phyloP scores from a whole-genome alignment of 2,329 filamentous ascomycete species.

The Mollisia scopiformis region DNA sequence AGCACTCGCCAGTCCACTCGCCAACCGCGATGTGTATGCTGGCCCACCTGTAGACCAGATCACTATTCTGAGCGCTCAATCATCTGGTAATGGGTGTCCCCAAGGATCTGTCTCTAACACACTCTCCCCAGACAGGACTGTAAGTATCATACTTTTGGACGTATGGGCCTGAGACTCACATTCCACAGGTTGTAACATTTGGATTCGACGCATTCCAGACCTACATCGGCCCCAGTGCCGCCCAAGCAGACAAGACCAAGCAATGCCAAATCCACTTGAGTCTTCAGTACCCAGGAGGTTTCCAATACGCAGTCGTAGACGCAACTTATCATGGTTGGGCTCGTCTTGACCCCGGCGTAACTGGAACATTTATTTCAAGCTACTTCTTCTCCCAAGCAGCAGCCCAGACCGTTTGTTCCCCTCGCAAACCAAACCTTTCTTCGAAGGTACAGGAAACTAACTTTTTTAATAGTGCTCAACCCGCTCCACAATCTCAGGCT shows the following conservation, averaged over 20 bases:
- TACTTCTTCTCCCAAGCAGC: conserved; percentile 29
- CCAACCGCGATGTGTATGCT: background rate
- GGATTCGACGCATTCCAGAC: conserved; percentile 26
- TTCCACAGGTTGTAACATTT: conserved; percentile 9
- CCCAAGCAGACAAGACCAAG: conserved; percentile 24
- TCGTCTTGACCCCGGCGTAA: conserved; percentile 23
- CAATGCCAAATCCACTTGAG: conserved; percentile 26
- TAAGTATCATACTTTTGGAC: background rate
- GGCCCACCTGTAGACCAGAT: conserved; percentile 16
- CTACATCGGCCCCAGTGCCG: conserved; percentile 24
- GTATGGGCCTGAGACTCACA: background rate
- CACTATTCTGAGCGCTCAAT: conserved; percentile 19
- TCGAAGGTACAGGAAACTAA: background rate
- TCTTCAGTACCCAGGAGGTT: conserved; percentile 26
- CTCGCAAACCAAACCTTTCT: background rate
- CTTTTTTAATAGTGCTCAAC: conserved; percentile 16
- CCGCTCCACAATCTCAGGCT: conserved; percentile 20
- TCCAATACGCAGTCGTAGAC: conserved; percentile 28
- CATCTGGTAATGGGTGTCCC: conserved; percentile 25
- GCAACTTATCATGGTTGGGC: conserved; percentile 26
- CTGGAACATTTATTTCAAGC: conserved; percentile 24
- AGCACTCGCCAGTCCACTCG: conserved; percentile 16
- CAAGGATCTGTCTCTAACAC: conserved; percentile 21
- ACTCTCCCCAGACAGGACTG: conserved; percentile 18
- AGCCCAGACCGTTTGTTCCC: conserved; percentile 15